Evolutionary conservation across 1,284 basidiomycete species (phyloP), one percentile per base, ranked within the genome.

Genomic region (Melampsora occidentalis): DNA sequence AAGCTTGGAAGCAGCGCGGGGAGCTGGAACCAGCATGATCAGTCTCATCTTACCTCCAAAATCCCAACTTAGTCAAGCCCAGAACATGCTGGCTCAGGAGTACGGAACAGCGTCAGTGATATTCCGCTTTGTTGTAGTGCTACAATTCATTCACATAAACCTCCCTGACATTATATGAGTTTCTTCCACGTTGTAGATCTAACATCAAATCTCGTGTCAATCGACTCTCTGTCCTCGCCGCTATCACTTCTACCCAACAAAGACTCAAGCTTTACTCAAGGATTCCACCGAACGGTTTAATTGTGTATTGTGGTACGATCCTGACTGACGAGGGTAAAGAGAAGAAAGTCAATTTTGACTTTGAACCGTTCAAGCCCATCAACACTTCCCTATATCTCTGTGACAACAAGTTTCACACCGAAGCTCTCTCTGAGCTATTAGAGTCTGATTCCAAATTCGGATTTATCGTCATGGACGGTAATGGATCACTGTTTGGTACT

Each of bases 151-250:
- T 59, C 28, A 59, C 6, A 35, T 64, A 39, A 6, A 64, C 2
- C 12, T 64, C 62, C 39, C 20, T 9, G 53, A 57, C 51, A 9
- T 22, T 59, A 61, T 28, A 20, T 5, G 71, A 10, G 33, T 61
- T 46, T 33, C 25, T 7, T 10, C 20, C 31, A 64, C 33, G 12
- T 64, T 64, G 46, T 33, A 76, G 72, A 33, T 97, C 94, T 79
- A 99, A 99, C 86, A 99, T 99, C 88, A 99, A 99, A 85, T 97
- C 94, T 81, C 93, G 97, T 79, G 96, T 99, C 82, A 99, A 99
- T 86, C 90, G 96, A 80, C 88, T 97, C 51, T 99, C 96, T 48
- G 97, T 99, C 33, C 87, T 99, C 67, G 93, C 96, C 64, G 97
- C 97, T 78, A 99, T 99, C 83, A 98, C 96, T 25, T 95, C 93